phyloP scores from a whole-genome alignment of 805 yeast genomes.

The Lipomyces starkeyi region DNA sequence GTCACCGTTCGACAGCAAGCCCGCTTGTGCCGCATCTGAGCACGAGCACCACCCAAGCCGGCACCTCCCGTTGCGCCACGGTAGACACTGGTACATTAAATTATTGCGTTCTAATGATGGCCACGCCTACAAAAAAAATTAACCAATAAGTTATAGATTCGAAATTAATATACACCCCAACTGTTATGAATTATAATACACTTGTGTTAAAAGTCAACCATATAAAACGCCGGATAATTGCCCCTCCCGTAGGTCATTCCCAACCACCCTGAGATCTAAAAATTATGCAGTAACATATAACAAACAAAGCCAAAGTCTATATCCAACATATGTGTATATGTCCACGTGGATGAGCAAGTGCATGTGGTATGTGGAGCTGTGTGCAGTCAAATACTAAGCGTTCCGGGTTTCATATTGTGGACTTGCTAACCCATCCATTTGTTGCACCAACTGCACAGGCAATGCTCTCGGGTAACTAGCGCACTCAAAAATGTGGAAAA shows the following conservation, averaged over 20 bases:
- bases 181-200: neutral
- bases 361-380: neutral
- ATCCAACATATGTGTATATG: neutral
- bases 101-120: neutral
- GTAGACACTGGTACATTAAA: too few relatives aligned
- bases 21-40: neutral
- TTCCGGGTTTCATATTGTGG: neutral
- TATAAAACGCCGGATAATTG: neutral
- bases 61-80: neutral
- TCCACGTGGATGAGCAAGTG: neutral
- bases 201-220: neutral
- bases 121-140: too few relatives aligned
- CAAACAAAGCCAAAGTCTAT: neutral
- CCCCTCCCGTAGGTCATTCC: neutral
- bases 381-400: neutral
- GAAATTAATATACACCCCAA: neutral
- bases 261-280: neutral
- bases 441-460: conserved; percentile 34
- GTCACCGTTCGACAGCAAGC: neutral
- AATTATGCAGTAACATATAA: neutral
- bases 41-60: neutral
- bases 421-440: conserved; percentile 22
- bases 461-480: conserved; percentile 14
- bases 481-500: conserved; percentile 5
- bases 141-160: neutral